phyloP scores from a whole-genome alignment of 768 basidiomycete genomes.

The Xanthoconium purpureum region DNA sequence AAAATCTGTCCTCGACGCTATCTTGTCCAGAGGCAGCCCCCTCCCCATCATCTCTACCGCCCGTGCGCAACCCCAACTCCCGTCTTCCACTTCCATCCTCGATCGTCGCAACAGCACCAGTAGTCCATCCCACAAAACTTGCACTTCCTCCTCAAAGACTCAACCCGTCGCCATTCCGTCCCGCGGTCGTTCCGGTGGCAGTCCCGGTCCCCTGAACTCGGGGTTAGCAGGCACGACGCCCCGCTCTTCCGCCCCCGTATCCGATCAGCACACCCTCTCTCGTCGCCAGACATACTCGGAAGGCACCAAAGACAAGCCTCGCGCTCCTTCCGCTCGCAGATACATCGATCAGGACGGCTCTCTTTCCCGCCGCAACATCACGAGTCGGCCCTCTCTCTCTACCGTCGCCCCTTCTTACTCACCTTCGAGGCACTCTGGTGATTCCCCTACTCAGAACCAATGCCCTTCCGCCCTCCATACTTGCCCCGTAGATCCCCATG shows the following conservation, averaged over 20 bases:
- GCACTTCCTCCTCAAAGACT: slow-evolving; percentile 36
- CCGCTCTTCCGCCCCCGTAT: slow-evolving; percentile 33
- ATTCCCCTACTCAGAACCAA: slow-evolving; percentile 18
- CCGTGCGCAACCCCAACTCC: slow-evolving; percentile 34
- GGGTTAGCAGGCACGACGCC: slow-evolving; percentile 27
- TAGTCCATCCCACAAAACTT: slow-evolving; percentile 23
- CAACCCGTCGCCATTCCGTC: slow-evolving; percentile 34
- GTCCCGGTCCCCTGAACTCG: slow-evolving; percentile 39
- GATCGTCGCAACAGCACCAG: slow-evolving; percentile 49
- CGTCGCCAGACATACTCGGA: slow-evolving; percentile 54
- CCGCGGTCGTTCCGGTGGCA: slow-evolving; percentile 53
- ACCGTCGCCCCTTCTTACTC: slow-evolving; percentile 36
- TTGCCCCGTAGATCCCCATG: slow-evolving; percentile 22
- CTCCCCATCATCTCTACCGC: slow-evolving; percentile 28
- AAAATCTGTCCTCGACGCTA: slow-evolving; percentile 60
- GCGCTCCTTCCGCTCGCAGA: slow-evolving; percentile 62
- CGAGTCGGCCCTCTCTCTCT: slow-evolving; percentile 44
- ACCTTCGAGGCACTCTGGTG: slow-evolving; percentile 22
- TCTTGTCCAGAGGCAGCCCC: slow-evolving; percentile 41
- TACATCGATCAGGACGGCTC: slow-evolving; percentile 53
- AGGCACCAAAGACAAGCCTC: slow-evolving; percentile 51
- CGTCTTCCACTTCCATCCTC: slow-evolving; percentile 29
- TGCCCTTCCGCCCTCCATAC: slow-evolving; percentile 18
- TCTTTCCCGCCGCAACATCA: slow-evolving; percentile 44
- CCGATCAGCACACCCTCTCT: slow-evolving; percentile 41